A percentile compares a stretch with the other conserved stretches of the same genome.
Conservation (phyloP, 345 rosid genomes). For the Euclidium syriacum region DNA sequence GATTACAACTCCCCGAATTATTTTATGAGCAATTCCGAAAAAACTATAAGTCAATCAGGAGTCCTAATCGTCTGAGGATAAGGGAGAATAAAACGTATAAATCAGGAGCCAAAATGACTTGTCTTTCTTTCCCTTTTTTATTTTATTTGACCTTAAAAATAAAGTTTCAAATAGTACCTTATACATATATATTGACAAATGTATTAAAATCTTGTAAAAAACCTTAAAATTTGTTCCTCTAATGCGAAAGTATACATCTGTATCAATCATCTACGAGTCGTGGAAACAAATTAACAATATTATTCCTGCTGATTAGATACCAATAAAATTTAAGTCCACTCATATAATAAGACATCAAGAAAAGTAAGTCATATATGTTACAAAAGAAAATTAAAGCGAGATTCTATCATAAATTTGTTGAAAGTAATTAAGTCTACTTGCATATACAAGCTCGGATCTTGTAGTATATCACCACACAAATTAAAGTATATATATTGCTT, state of each 20-base stretch:
- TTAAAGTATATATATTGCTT: neutral
- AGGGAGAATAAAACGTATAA: no score
- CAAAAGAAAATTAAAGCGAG: neutral
- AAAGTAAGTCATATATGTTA: neutral
- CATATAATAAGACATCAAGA: neutral
- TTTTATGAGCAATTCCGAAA: no score
- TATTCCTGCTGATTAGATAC: constrained; percentile 31
- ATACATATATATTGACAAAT: neutral
- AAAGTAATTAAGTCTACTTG: neutral
- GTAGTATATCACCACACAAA: neutral
- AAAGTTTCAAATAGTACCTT: neutral
- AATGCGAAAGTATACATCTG: constrained; percentile 9
- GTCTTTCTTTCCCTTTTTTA: neutral
- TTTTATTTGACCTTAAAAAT: neutral
- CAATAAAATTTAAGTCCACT: constrained; percentile 26
- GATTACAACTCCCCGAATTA: no score
- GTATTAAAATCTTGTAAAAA: neutral
- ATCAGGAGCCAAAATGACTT: no score
- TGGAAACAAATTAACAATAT: constrained; percentile 25
- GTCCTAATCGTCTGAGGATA: no score
- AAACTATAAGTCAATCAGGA: no score
- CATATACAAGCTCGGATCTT: neutral
- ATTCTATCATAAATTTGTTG: neutral
- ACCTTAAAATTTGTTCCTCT: no score
- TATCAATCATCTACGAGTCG: constrained; percentile 12